Base-by-base conservation (phyloP, 2,329 filamentous ascomycete species). In the Venturia nashicola region DNA sequence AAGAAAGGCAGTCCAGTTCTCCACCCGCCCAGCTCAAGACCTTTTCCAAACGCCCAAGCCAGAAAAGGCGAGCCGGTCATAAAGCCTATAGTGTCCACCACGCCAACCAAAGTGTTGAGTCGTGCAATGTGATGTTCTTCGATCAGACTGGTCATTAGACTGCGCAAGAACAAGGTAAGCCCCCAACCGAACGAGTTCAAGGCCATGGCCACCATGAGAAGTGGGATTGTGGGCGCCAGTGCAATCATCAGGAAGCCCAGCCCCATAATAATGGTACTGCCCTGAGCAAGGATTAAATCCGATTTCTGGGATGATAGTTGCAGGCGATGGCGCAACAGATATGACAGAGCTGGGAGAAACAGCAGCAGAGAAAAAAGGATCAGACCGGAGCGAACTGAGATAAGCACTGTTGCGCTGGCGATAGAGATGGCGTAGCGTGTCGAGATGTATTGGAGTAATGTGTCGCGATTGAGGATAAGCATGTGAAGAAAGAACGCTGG, bases 111-210 rank as follows among this genome's bases (percentile, higher is more conserved):
- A 5, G 79, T 80, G 69, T 84, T 85, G 32, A 84, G 72, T 0
- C 79, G 78, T 27, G 80, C 83, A 14, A 83, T 75, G 5, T 83
- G 79, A 65, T 82, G 77, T 27, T 78, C 75, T 67, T 82, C 80
- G 14, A 85, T 79, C 12, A 84, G 69, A 11, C 77, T 76, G 55
- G 80, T 83, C n/a, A 84, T 70, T 7, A 85, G 70, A 3, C 78
- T 80, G 42, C 83, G 76, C 20, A 80, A 69, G 1, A 83, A 68
- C 0, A 78, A 68, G 0, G 68, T 61, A 57, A 79, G 76, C 6
- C 82, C 81, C 16, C 68, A 67, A 0, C 83, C 82, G 0, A 81
- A 66, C 4, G 77, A 77, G 14, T 77, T 75, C 16, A 80, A 71
- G 27, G 80, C 69, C 39, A 84, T 75, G 1, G 78, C 77, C 20